Base-by-base conservation (phyloP, 306 rosid genomes). In the Castanopsis chinensis region DNA sequence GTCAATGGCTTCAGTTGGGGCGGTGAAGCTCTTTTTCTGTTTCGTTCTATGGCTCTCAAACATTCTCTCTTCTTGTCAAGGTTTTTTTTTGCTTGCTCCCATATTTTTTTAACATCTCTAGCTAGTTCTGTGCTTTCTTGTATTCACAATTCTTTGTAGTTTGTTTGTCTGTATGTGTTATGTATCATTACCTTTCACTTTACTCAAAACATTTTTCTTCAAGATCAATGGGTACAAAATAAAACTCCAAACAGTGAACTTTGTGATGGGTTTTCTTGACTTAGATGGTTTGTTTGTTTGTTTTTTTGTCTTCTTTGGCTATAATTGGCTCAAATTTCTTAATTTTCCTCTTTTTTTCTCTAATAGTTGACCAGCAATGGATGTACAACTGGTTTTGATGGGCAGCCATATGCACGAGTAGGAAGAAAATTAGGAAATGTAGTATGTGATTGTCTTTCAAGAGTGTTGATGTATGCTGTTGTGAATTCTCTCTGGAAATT, bases 1-100 rank as follows among this genome's bases (percentile, higher is more conserved):
- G 70, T 73, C 87, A 80, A 92, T 94, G 99, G 99, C 91, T 80
- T 81, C 85, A 79, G 76, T 80, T 84, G 73, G 77, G 59, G 72
- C 82, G 69, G 64, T 81, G 76, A 92, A 91, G 78, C 80, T 92
- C 84, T 82, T 83, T 30, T 70, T 86, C 27, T 76, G 81, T 86
- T 76, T 59, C 25, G n/a, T 73, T 82, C 64, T 88, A 18, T 82
- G 83, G 41, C 88, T 87, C 80, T 64, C 69, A 28, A 80, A 14
- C 86, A 80, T 78, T 33, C 81, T 78, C 61, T 79, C 89, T 76
- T 73, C 81, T 78, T 89, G 60, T 76, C 90, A 90, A 86, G 97
- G 97, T 92, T 83, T 19, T 30, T 49, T 33, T 45, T 30, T 57
- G 37, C 65, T 17, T 32, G 13, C 25, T 18, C 51, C 41, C 33